Base-by-base conservation (phyloP, 1,284 basidiomycete genomes). In the Tilletia horrida region DNA sequence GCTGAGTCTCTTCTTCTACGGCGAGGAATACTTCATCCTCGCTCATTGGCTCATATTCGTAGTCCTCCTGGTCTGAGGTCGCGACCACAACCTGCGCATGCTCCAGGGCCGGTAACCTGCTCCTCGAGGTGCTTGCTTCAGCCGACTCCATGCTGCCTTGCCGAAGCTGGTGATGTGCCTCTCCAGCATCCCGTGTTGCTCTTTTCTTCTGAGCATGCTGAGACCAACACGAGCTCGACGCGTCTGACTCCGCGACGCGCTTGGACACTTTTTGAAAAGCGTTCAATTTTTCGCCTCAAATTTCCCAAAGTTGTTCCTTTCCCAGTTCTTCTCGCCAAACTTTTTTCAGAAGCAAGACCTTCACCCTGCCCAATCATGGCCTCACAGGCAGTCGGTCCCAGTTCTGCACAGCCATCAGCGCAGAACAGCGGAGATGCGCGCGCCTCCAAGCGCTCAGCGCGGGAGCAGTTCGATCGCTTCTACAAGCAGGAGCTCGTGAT, bases 401-500 rank as follows among this genome's bases (percentile, higher is more conserved):
- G 35, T 40, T 40, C 35, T 40, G 35, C 35, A 11, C 35, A 40
- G 35, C 35, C 35, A 40, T 40, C 35, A 40, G 35, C 35, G 35
- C 35, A 40, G 35, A 40, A 11, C 35, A 40, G 35, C 35, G 35
- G 11, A 40, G 35, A 40, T 40, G 35, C 35, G 11, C 42, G 43
- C n/a, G 61, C 13, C 8, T 35, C 23, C 23, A 52, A 21, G 21
- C 50, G 50, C 13, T 23, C 50, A 23, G 27, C 50, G 8, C 40
- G 61, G 35, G 42, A 62, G 21, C 42, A 42, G 45, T 74, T 69
- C 62, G 68, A 72, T 1, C 25, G 6, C 13, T 65, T 71, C 18
- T 57, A 75, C 3, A 47, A 64, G 2, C 73, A 81, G 62, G 79
- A 81, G 44, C 69, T 73, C 1, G 66, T 67, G 6, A 74, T 80